phyloP scores from a whole-genome alignment of 768 basidiomycete genomes.

The Bullera alba region DNA sequence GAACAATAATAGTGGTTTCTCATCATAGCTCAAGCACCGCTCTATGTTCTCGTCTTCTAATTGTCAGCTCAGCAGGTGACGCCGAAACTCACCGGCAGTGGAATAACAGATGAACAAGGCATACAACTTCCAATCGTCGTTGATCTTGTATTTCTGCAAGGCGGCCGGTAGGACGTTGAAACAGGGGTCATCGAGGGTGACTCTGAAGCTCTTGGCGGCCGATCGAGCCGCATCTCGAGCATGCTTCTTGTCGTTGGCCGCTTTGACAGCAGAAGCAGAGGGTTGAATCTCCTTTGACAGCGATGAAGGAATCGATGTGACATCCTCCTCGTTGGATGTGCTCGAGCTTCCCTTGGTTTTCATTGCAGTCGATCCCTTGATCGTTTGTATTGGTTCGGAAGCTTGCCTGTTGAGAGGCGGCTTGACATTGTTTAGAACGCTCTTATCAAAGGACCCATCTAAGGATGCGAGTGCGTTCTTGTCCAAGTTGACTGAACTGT shows the following conservation, averaged over 20 bases:
- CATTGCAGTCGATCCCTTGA: too few relatives aligned
- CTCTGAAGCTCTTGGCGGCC: conserved; percentile 78
- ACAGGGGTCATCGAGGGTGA: conserved; percentile 93
- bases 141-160: conserved; percentile 96
- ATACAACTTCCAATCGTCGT: conserved; percentile 98
- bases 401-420: too few relatives aligned
- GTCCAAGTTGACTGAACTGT: too few relatives aligned
- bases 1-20: conserved; percentile 93
- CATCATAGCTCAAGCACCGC: conserved; percentile 92
- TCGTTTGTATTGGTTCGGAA: too few relatives aligned
- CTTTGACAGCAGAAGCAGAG: too few relatives aligned
- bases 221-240: conserved; percentile 37
- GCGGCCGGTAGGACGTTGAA: conserved; percentile 98
- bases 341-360: too few relatives aligned
- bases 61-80: not conserved
- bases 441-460: too few relatives aligned
- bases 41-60: conserved; percentile 64
- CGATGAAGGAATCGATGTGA: too few relatives aligned
- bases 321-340: too few relatives aligned
- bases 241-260: conserved; percentile 11
- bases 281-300: too few relatives aligned
- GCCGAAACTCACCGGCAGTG: conserved; percentile 60
- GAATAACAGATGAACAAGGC: conserved; percentile 99
- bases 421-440: too few relatives aligned
- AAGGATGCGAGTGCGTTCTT: too few relatives aligned